Percentiles rank a stretch among this genome's conserved stretches.
Evolutionary conservation across 1,139 yeast species (phyloP).

Genomic region (Protomyces gravidus): DNA sequence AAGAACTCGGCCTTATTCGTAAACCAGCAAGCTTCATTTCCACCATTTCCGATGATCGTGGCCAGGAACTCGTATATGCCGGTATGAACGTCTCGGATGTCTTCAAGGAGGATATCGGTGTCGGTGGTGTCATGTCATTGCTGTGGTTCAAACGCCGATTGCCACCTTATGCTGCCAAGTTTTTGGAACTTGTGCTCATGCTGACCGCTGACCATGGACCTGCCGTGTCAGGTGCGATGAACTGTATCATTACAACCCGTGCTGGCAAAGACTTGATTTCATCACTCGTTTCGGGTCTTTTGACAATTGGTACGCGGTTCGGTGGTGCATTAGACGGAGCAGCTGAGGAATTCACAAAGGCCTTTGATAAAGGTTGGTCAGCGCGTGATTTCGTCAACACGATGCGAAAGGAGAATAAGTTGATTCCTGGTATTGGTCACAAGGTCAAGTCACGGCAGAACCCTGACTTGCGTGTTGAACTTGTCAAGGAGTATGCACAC

Average conservation of each 20-base stretch:
- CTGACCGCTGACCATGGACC: slow-evolving; percentile 51
- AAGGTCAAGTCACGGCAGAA: slow-evolving; percentile 49
- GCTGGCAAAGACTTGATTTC: slow-evolving; percentile 50
- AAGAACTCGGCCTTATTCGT: slow-evolving; percentile 48
- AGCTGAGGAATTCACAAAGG: slow-evolving; percentile 47
- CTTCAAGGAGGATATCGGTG: slow-evolving; percentile 49
- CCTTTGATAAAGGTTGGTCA: slow-evolving; percentile 46
- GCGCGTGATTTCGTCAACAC: slow-evolving; percentile 49
- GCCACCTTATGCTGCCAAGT: slow-evolving; percentile 47
- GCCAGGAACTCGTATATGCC: slow-evolving; percentile 48
- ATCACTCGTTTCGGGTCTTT: slow-evolving; percentile 47
- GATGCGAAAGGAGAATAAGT: slow-evolving; percentile 49
- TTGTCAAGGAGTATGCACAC: slow-evolving; percentile 48
- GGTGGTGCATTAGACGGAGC: slow-evolving; percentile 51
- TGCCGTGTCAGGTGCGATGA: slow-evolving; percentile 50
- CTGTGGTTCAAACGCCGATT: slow-evolving; percentile 49
- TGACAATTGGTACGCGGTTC: slow-evolving; percentile 48
- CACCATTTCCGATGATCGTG: slow-evolving; percentile 49
- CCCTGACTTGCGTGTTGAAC: slow-evolving; percentile 50
- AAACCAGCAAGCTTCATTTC: slow-evolving; percentile 50
- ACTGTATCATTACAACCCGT: slow-evolving; percentile 49
- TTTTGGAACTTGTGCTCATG: slow-evolving; percentile 49
- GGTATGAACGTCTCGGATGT: slow-evolving; percentile 50
- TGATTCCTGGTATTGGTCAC: slow-evolving; percentile 50
- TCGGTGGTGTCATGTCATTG: slow-evolving; percentile 50